Percentiles rank a stretch among this genome's conserved stretches.
phyloP scores from a whole-genome alignment of 208 protist genomes.

The Trypanosoma rangeli region DNA sequence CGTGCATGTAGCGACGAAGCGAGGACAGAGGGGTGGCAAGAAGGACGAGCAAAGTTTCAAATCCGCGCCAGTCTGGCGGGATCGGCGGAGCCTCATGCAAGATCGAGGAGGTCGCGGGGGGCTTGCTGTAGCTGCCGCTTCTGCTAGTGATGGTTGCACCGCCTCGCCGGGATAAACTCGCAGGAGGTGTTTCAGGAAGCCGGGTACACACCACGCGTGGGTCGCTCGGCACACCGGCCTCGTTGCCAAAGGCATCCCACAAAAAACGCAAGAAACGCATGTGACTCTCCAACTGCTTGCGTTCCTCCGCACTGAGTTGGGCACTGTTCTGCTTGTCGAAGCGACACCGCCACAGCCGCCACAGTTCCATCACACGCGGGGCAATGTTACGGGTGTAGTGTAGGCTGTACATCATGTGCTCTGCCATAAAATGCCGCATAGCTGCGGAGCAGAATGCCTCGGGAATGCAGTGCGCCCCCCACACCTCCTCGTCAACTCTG shows the following conservation, averaged over 20 bases:
- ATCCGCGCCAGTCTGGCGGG: slow-evolving; percentile 61
- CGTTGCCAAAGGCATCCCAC: slow-evolving; percentile 40
- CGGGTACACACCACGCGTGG: slow-evolving; percentile 30
- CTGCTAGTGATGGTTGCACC: not conserved
- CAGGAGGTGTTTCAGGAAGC: slow-evolving; percentile 29
- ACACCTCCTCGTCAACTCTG: not conserved
- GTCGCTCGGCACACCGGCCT: slow-evolving; percentile 47
- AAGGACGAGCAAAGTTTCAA: slow-evolving; percentile 66
- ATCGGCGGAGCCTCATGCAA: slow-evolving; percentile 37
- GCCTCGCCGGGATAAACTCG: not conserved
- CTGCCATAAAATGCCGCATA: slow-evolving; percentile 62
- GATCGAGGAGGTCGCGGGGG: not conserved
- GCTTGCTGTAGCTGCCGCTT: not conserved
- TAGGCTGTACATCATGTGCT: slow-evolving; percentile 81
- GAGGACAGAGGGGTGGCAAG: slow-evolving; percentile 66
- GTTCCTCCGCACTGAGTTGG: slow-evolving; percentile 10
- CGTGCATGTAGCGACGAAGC: slow-evolving; percentile 72
- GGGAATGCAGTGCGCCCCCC: slow-evolving; percentile 1
- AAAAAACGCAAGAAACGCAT: slow-evolving; percentile 57
- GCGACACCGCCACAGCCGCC: slow-evolving; percentile 40
- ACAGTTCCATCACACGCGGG: slow-evolving; percentile 51
- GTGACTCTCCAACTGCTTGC: slow-evolving; percentile 26
- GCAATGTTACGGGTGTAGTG: slow-evolving; percentile 65
- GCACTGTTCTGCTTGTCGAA: not conserved
- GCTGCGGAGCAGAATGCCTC: slow-evolving; percentile 28